phyloP scores from a whole-genome alignment of 495 filamentous ascomycete genomes.

The Chaetomium cochliodes region DNA sequence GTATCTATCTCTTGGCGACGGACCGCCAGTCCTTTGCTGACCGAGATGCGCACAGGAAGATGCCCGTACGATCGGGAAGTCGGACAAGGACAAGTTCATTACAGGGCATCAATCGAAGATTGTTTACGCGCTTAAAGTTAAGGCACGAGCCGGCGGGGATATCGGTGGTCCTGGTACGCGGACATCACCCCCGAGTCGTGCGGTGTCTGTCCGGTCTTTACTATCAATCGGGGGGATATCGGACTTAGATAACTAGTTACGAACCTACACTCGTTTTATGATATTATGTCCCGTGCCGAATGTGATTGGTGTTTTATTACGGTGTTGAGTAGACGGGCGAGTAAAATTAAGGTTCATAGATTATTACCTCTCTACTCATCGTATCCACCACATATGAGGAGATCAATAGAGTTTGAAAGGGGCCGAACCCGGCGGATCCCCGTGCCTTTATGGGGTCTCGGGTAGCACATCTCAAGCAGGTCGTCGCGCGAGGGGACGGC shows the following conservation, averaged over 20 bases:
- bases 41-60: conserved; percentile 6
- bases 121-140: conserved; percentile 21
- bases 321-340: not conserved
- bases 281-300: not conserved
- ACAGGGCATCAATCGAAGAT: conserved; percentile 32
- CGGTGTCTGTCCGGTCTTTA: conserved; percentile 35
- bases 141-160: conserved; percentile 21
- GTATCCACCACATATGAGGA: too few species aligned
- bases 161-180: conserved; percentile 17
- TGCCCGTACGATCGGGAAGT: conserved; percentile 31
- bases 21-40: conserved; percentile 1
- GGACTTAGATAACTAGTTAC: conserved; percentile 23
- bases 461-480: too few species aligned
- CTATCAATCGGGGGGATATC: conserved; percentile 22
- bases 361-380: too few species aligned
- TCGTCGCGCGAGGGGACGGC: too few species aligned
- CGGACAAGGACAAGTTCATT: conserved; percentile 28
- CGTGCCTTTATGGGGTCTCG: too few species aligned
- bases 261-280: conserved; percentile 28
- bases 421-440: too few species aligned
- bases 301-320: not conserved
- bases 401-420: too few species aligned
- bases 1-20: not conserved
- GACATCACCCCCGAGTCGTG: conserved; percentile 14
- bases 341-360: too few species aligned